A percentile compares a stretch with the other conserved stretches of the same genome.
phyloP scores from a whole-genome alignment of 768 basidiomycete genomes.

The Trametes coccinea region DNA sequence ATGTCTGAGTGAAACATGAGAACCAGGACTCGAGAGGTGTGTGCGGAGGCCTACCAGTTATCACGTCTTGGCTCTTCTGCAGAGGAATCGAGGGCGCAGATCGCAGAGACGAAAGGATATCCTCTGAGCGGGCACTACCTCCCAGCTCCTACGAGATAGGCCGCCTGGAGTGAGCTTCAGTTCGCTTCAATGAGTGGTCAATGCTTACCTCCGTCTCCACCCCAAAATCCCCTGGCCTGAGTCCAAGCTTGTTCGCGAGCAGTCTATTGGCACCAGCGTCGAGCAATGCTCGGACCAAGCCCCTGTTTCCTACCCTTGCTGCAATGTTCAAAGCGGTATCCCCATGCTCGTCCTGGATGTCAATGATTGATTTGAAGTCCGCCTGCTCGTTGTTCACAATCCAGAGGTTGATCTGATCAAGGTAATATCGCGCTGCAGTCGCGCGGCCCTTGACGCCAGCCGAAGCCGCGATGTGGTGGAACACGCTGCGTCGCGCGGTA shows the following conservation, averaged over 20 bases:
- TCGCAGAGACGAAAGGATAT: conserved; percentile 73
- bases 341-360: conserved; percentile 92
- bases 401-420: conserved; percentile 87
- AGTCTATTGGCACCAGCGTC: conserved; percentile 92
- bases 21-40: conserved; percentile 8
- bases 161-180: not conserved
- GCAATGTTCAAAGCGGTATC: conserved; percentile 97
- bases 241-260: conserved; percentile 88
- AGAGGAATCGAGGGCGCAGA: conserved; percentile 74
- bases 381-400: conserved; percentile 77
- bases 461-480: conserved; percentile 90
- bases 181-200: not conserved
- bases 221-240: conserved; percentile 93
- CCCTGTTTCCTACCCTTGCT: conserved; percentile 88
- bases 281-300: conserved; percentile 80
- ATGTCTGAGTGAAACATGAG: conserved; percentile 62
- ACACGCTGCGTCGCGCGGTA: conserved; percentile 76
- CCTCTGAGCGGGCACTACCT: conserved; percentile 72
- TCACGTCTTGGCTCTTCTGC: conserved; percentile 87
- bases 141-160: conserved; percentile 56
- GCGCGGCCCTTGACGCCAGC: conserved; percentile 92
- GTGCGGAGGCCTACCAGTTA: conserved; percentile 53
- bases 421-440: conserved; percentile 82
- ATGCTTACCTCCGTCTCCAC: conserved; percentile 80
- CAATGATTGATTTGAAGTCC: conserved; percentile 78